Percentiles rank a stretch among this genome's conserved stretches.
These are phyloP conservation scores for Exserohilum rostratum DNA, from an alignment of 2,329 filamentous ascomycete genomes.

Conservation along the genomic window DNA sequence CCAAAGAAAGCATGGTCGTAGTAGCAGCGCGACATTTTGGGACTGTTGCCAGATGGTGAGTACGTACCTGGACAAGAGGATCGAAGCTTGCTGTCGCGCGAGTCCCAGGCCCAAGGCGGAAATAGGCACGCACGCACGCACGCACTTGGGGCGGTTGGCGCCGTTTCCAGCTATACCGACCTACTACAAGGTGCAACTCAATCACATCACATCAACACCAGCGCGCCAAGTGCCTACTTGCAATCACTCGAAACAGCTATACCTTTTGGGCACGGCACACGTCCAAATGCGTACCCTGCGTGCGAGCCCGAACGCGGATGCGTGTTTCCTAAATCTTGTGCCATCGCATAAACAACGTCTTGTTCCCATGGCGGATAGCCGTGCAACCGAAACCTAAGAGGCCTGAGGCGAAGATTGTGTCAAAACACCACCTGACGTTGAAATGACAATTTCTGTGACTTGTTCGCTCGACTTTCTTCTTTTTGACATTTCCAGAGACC, in stretches of 20 bases:
- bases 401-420: constrained; percentile 14
- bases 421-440: constrained; percentile 2
- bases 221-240: too few relatives aligned
- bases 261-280: background rate
- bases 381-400: constrained; percentile 4
- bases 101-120: too few relatives aligned
- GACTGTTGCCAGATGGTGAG: too few relatives aligned
- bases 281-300: constrained; percentile 8
- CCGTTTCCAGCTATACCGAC: too few relatives aligned
- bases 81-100: too few relatives aligned
- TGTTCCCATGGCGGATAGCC: background rate
- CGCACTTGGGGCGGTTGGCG: too few relatives aligned
- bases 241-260: background rate
- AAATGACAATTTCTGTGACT: constrained; percentile 10
- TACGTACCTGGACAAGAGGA: too few relatives aligned
- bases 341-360: constrained; percentile 8
- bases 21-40: too few relatives aligned
- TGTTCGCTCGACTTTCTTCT: background rate
- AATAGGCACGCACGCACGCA: too few relatives aligned
- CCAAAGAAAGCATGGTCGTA: too few relatives aligned
- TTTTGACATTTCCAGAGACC: background rate
- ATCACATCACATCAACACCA: too few relatives aligned
- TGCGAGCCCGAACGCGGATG: background rate
- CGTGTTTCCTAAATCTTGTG: background rate
- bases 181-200: too few relatives aligned